Evolutionary conservation across 352 stramenopile species (phyloP).

Genomic region (Phytophthora syringae): DNA sequence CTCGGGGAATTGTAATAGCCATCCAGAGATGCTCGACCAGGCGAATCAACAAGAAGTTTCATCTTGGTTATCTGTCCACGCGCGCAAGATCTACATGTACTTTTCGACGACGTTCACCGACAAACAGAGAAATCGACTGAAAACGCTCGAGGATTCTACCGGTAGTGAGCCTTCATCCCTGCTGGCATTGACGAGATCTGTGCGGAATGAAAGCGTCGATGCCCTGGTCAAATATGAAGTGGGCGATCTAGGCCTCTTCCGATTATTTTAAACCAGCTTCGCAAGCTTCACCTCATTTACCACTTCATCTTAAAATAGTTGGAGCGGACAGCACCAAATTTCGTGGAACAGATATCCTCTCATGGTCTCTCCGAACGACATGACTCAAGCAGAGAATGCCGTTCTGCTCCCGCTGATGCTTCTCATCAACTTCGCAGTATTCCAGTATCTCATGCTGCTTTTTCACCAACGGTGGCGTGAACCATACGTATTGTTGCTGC

Average conservation of each 20-base stretch:
- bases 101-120: slow-evolving; percentile 37
- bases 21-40: slow-evolving; percentile 88
- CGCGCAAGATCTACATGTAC: no score
- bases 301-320: slow-evolving; percentile 2
- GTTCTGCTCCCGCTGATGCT: slow-evolving; percentile 33
- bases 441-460: slow-evolving; percentile 42
- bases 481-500: slow-evolving; percentile 26
- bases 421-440: slow-evolving; percentile 40
- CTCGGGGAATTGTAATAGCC: slow-evolving; percentile 82
- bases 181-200: slow-evolving; percentile 56
- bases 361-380: slow-evolving; percentile 1
- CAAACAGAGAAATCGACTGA: slow-evolving; percentile 22
- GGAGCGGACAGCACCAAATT: neutral
- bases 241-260: neutral
- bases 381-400: slow-evolving; percentile 11
- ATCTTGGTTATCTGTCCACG: slow-evolving; percentile 65
- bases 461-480: slow-evolving; percentile 34
- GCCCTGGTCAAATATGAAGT: no score
- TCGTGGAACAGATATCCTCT: neutral
- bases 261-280: neutral
- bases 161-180: slow-evolving; percentile 32
- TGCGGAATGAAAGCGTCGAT: slow-evolving; percentile 42
- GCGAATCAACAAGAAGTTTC: slow-evolving; percentile 85
- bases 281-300: neutral
- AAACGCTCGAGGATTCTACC: slow-evolving; percentile 3